A percentile compares a stretch with the other conserved stretches of the same genome.
These are phyloP conservation scores for Oropetium thomaeum DNA, from an alignment of 176 grass and related monocot genomes.

Conservation along the genomic window DNA sequence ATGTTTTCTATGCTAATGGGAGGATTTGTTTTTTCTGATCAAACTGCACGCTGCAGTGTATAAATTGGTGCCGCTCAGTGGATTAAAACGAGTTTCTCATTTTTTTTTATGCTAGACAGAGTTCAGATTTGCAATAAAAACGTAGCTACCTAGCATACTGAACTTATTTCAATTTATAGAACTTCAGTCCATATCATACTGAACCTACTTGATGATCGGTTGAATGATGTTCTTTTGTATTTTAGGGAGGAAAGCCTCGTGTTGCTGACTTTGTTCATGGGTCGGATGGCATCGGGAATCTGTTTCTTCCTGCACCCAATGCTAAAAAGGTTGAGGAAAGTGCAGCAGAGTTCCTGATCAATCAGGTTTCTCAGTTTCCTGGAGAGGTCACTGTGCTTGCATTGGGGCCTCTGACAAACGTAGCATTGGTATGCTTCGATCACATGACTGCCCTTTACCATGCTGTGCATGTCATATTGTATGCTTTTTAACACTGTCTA, in stretches of 20 bases:
- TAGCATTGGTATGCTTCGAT: conserved; percentile 68
- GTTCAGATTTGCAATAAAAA: background rate
- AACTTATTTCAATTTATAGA: background rate
- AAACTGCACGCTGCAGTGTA: background rate
- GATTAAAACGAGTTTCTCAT: conserved; percentile 7
- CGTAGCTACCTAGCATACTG: background rate
- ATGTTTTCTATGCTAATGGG: background rate
- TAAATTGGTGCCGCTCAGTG: background rate
- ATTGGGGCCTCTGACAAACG: conserved; percentile 83
- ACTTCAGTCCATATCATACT: background rate
- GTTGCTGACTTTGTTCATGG: conserved; percentile 87
- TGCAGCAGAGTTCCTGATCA: conserved; percentile 83
- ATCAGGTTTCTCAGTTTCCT: conserved; percentile 81
- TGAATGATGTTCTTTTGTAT: conserved; percentile 17
- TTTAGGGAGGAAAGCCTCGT: conserved; percentile 71
- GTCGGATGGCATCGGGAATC: conserved; percentile 88
- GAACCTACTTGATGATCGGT: background rate
- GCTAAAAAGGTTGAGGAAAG: conserved; percentile 60
- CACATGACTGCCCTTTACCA: background rate
- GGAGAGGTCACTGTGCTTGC: conserved; percentile 85
- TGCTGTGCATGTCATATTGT: background rate
- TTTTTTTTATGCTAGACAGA: conserved; percentile 4
- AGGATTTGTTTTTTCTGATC: background rate
- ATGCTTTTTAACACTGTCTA: background rate
- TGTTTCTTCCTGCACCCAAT: conserved; percentile 69